Evolutionary conservation across 2,329 filamentous ascomycete species (phyloP).

Genomic region (Botrytis sinoallii): DNA sequence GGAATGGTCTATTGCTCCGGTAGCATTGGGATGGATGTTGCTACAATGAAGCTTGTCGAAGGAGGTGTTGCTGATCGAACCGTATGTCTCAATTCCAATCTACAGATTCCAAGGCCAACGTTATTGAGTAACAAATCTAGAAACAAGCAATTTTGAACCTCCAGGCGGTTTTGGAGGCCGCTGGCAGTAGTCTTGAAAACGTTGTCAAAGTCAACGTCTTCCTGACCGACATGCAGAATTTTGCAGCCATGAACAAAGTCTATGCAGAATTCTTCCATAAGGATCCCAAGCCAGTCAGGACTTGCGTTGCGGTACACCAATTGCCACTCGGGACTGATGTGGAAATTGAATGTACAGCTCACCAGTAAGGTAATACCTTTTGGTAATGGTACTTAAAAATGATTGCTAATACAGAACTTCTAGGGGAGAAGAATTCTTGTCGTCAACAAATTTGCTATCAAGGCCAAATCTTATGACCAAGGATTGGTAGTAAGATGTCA

Average conservation of each 20-base stretch:
- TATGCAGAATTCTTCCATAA: constrained; percentile 50
- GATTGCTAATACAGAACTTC: background rate
- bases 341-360: constrained; percentile 52
- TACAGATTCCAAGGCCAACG: background rate
- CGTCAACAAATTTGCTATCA: background rate
- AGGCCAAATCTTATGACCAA: constrained; percentile 1
- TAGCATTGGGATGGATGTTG: constrained; percentile 55
- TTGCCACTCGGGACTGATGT: constrained; percentile 50
- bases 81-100: constrained; percentile 40
- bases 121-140: constrained; percentile 25
- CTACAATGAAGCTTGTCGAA: constrained; percentile 52
- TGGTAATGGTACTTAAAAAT: background rate
- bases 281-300: constrained; percentile 47
- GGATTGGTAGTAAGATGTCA: constrained; percentile 11
- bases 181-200: constrained; percentile 56
- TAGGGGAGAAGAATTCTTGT: background rate
- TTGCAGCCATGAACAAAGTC: constrained; percentile 55
- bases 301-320: constrained; percentile 51
- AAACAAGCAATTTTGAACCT: constrained; percentile 60
- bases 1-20: constrained; percentile 72
- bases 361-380: constrained; percentile 33
- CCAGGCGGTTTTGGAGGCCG: constrained; percentile 55
- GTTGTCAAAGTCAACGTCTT: constrained; percentile 68
- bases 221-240: constrained; percentile 62
- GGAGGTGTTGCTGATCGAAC: constrained; percentile 55